Conservation (phyloP, 179 eudicot species). For the Camellia oleifera region DNA sequence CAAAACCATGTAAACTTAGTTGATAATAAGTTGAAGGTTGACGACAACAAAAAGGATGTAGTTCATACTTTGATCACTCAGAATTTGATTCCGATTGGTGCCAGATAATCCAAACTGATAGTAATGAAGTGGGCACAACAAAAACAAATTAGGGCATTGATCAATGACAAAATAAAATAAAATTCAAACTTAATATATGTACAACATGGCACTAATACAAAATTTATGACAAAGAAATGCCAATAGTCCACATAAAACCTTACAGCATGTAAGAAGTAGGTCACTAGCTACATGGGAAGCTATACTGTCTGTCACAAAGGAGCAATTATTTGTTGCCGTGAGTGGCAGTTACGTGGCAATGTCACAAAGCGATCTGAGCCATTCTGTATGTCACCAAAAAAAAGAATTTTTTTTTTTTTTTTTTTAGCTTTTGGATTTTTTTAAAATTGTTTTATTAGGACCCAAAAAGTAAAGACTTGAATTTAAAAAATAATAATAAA, state of each 20-base stretch:
- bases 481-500: no score
- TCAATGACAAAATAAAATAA: not conserved
- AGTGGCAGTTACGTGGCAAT: no score
- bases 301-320: slow-evolving; percentile 3
- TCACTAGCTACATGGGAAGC: not conserved
- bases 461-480: no score
- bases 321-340: no score
- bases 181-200: not conserved
- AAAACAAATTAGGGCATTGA: not conserved
- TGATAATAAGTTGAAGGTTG: not conserved
- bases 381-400: no score
- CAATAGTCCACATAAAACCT: not conserved
- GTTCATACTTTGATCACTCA: slow-evolving; percentile 85
- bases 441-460: no score
- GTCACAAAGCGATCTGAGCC: no score
- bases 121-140: not conserved
- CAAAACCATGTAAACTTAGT: not conserved
- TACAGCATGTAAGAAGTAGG: not conserved
- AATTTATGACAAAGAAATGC: not conserved
- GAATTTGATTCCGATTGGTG: slow-evolving; percentile 67
- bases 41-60: not conserved
- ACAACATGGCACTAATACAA: not conserved
- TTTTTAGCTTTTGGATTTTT: no score
- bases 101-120: slow-evolving; percentile 68
- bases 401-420: no score